These are phyloP conservation scores for Boletus smithii DNA, from an alignment of 1,284 basidiomycete genomes.

Conservation along the genomic window DNA sequence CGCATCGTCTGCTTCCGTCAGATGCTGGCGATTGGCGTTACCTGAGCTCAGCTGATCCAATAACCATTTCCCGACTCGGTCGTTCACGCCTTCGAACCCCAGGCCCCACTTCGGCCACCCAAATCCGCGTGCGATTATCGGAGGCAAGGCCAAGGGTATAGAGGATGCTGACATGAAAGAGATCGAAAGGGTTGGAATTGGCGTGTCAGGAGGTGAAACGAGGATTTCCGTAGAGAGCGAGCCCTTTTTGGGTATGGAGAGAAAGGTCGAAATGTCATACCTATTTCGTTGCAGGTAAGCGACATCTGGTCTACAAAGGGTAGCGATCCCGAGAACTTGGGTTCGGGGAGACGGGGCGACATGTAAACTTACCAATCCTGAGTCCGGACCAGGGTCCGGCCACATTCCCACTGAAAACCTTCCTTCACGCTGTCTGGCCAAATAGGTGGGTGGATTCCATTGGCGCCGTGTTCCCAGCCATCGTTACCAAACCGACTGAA, in stretches of 20 bases:
- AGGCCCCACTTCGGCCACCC: conserved; percentile 72
- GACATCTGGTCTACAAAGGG: not conserved
- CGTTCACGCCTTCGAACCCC: conserved; percentile 81
- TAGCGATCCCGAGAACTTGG: not conserved
- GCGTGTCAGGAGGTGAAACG: conserved; percentile 39
- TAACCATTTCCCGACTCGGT: conserved; percentile 69
- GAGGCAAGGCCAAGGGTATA: conserved; percentile 76
- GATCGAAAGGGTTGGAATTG: conserved; percentile 56
- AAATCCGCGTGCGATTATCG: conserved; percentile 72
- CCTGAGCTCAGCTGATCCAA: conserved; percentile 44
- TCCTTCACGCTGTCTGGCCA: conserved; percentile 77
- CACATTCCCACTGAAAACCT: conserved; percentile 74
- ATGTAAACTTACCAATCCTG: conserved; percentile 72
- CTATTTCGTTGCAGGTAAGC: conserved; percentile 37
- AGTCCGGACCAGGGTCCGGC: conserved; percentile 62
- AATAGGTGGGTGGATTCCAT: conserved; percentile 76
- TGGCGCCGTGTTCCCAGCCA: conserved; percentile 63
- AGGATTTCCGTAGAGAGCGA: conserved; percentile 53
- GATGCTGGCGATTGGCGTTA: not conserved
- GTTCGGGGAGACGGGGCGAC: not conserved
- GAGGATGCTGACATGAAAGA: conserved; percentile 77
- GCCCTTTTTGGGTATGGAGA: conserved; percentile 78
- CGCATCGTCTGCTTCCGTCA: not conserved
- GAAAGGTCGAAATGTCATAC: conserved; percentile 74
- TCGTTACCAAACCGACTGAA: conserved; percentile 72